Evolutionary conservation across 164 flowering plant genomes (phyloP), one percentile per base, ranked within the genome.

Genomic region (Nymphaea thermarum): DNA sequence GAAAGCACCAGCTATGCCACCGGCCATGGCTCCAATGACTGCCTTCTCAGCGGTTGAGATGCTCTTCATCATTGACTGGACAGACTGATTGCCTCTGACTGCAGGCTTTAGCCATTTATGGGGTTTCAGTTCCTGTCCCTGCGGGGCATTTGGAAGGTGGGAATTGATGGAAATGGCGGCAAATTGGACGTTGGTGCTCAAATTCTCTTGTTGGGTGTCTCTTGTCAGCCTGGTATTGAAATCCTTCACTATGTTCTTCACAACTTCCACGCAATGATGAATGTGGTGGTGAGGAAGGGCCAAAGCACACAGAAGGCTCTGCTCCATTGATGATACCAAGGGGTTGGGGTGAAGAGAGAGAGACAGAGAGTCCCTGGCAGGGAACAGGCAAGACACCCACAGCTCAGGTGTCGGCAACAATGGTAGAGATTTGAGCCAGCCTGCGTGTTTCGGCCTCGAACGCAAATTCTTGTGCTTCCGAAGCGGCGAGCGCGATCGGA

Each of bases 1-100:
- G 74, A 94, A 86, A 3, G 96, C 97, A 5, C 99, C 98, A 6
- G 99, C 98, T 1, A 90, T 73, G 11, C 93, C 98, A 2, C 99
- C 97, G 3, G 86, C 95, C 5, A 73, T 82, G 2, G 97, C 88
- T 2, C 99, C 99, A 60, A 91, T 79, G 42, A 90, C 68, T 43
- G 96, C 90, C 16, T 87, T 82, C 70, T 94, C 96, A 57, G 84
- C 16, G 65, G 83, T 78, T 4, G 96, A 72, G 67, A 90, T 78
- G 60, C 62, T 77, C 72, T 77, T 80, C 75, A 80, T 69, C 45
- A 85, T 71, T 36, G 80, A 42, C 60, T 79, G 76, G 60, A 68
- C 66, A 12, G 63, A 71, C 47, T 79, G 78, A 65, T 68, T 80
- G 75, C 63, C 71, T 66, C 67, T 69, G 3, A 77, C 42, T 6